Percentiles rank a stretch among this genome's conserved stretches.
Conservation (phyloP, 192 early-diverging fungal genomes). For the Coemansia sp. region DNA sequence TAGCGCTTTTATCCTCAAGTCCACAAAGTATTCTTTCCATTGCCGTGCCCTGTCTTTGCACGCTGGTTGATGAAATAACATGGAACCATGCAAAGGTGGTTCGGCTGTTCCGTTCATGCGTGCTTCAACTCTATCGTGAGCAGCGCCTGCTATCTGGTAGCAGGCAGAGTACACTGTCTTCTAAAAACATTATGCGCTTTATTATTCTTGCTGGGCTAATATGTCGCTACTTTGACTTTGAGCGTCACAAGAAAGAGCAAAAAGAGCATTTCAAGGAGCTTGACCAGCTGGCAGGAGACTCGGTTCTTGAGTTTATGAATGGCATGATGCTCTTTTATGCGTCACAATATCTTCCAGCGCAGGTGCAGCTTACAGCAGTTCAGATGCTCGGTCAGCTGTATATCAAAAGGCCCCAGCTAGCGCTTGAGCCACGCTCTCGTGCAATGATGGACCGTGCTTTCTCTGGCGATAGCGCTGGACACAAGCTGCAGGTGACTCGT, state of each 20-base stretch:
- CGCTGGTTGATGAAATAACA: slow-evolving; percentile 64
- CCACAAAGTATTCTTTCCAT: slow-evolving; percentile 62
- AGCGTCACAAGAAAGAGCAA: slow-evolving; percentile 50
- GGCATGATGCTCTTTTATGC: slow-evolving; percentile 54
- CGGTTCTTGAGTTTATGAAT: slow-evolving; percentile 36
- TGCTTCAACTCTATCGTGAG: slow-evolving; percentile 58
- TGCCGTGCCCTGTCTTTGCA: slow-evolving; percentile 74
- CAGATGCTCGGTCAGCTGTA: slow-evolving; percentile 73
- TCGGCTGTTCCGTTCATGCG: slow-evolving; percentile 57
- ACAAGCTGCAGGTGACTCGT: slow-evolving; percentile 71
- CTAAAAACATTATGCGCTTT: slow-evolving; percentile 63
- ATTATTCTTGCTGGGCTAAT: slow-evolving; percentile 72
- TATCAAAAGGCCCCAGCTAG: slow-evolving; percentile 68
- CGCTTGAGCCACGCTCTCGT: slow-evolving; percentile 57
- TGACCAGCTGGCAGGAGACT: slow-evolving; percentile 27
- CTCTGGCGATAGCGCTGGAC: slow-evolving; percentile 33
- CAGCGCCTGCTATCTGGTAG: slow-evolving; percentile 35
- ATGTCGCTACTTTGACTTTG: slow-evolving; percentile 82
- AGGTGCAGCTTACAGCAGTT: slow-evolving; percentile 59
- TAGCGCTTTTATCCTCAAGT: slow-evolving; percentile 58
- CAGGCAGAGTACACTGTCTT: slow-evolving; percentile 21
- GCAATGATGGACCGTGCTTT: slow-evolving; percentile 72
- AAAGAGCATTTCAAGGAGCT: slow-evolving; percentile 44
- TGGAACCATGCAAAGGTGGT: slow-evolving; percentile 54
- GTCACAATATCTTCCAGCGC: slow-evolving; percentile 12